Conservation (phyloP, 1,284 basidiomycete genomes). For the Grifola frondosa region DNA sequence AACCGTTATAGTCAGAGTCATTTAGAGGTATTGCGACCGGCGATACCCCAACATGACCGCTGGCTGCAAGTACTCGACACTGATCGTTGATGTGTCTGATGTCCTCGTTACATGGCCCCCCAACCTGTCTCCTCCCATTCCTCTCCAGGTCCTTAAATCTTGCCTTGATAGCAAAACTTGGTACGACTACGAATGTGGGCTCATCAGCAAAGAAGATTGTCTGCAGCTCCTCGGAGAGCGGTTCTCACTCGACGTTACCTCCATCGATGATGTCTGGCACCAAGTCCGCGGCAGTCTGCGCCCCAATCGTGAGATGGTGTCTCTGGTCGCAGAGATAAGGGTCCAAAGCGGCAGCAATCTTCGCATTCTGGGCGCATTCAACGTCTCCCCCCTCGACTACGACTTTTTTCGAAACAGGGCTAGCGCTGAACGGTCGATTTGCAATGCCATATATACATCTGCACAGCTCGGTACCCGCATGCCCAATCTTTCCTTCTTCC, state of each 20-base stretch:
- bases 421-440: constrained; percentile 44
- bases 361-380: too few species aligned
- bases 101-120: constrained; percentile 56
- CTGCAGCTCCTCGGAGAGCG: constrained; percentile 40
- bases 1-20: too few species aligned
- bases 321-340: constrained; percentile 45
- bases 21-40: too few species aligned
- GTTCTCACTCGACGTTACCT: constrained; percentile 36
- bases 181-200: constrained; percentile 28
- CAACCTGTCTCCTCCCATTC: constrained; percentile 42
- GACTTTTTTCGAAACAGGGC: constrained; percentile 39
- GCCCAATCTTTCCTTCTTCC: constrained; percentile 49
- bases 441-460: constrained; percentile 50
- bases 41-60: too few species aligned
- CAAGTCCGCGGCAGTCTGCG: constrained; percentile 43
- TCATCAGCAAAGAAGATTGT: constrained; percentile 41
- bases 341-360: constrained; percentile 26
- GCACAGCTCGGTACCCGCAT: constrained; percentile 46
- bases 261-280: constrained; percentile 41
- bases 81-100: constrained; percentile 56
- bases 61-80: too few species aligned
- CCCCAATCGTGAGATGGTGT: constrained; percentile 41
- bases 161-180: constrained; percentile 40
- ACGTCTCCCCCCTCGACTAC: too few species aligned
- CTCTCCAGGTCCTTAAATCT: constrained; percentile 42